A percentile compares a stretch with the other conserved stretches of the same genome.
Evolutionary conservation across 768 basidiomycete species (phyloP).

Genomic region (Lactifluus subvellereus): DNA sequence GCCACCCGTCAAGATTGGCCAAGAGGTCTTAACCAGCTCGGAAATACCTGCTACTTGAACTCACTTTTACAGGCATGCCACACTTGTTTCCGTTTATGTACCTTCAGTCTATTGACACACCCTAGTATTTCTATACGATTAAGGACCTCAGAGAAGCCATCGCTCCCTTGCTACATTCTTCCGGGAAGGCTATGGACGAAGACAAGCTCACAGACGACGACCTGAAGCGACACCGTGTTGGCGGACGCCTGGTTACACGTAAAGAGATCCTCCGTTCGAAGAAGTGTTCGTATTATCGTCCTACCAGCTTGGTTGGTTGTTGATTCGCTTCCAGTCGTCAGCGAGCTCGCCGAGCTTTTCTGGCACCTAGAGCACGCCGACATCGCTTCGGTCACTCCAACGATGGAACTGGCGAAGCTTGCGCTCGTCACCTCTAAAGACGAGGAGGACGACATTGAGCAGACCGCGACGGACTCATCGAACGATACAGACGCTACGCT

Average conservation of each 20-base stretch:
- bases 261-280: slow-evolving; percentile 79
- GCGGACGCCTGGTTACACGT: slow-evolving; percentile 75
- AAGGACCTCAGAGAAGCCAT: slow-evolving; percentile 80
- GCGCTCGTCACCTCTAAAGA: slow-evolving; percentile 87
- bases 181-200: slow-evolving; percentile 51
- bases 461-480: slow-evolving; percentile 71
- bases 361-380: slow-evolving; percentile 64
- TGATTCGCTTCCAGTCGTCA: slow-evolving; percentile 52
- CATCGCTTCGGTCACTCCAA: slow-evolving; percentile 68
- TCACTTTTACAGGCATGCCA: slow-evolving; percentile 60
- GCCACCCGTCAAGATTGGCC: slow-evolving; percentile 62
- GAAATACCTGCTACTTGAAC: slow-evolving; percentile 85
- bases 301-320: slow-evolving; percentile 17
- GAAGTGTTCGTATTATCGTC: slow-evolving; percentile 50
- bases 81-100: not conserved
- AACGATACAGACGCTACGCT: slow-evolving; percentile 87
- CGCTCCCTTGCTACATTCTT: slow-evolving; percentile 48
- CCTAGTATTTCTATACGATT: slow-evolving; percentile 93
- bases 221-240: slow-evolving; percentile 77
- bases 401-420: slow-evolving; percentile 82
- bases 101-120: not conserved
- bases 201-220: slow-evolving; percentile 78
- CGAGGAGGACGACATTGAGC: slow-evolving; percentile 75
- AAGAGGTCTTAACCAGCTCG: slow-evolving; percentile 81
- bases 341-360: slow-evolving; percentile 75